Base-by-base conservation (phyloP, 768 basidiomycete genomes). In the Leucogyrophana mollusca region DNA sequence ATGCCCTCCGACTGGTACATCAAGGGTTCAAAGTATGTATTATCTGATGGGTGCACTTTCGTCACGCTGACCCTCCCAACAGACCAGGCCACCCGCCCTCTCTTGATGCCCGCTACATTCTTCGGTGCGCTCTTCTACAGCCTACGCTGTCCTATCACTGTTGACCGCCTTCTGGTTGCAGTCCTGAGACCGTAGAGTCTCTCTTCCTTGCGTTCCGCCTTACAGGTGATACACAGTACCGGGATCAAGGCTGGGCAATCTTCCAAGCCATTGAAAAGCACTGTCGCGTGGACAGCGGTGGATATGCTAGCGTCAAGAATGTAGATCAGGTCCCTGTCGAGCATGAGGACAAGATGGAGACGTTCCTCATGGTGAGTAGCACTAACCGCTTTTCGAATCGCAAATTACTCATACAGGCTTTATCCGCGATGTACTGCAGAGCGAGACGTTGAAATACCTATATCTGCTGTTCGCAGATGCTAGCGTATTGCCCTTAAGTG, bases 181-280 rank as follows among this genome's bases (percentile, higher is more conserved):
- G 90, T 6, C 94, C 94, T 2, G 94, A 98, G 71, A 98, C 94
- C 2, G 79, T 94, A 20, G 94, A 98, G 64, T 94, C 90, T 1
- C 80, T 96, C 33, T 95, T 97, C 74, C 71, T 93, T 35, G 94
- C 92, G 1, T 96, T 76, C 65, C 80, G 94, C n/a, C 72, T 93
- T 4, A 95, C 94, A 2, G 92, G 92, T 5, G 83, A 96, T 56
- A 69, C 75, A 22, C 71, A 75, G 21, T 97, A 94, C 61, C 82
- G 94, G 11, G 78, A 85, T 16, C 79, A 82, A 56, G 94, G 90
- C 17, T 96, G 94, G 93, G 62, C 71, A 17, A 94, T 96, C 50
- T 97, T 96, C 73, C 73, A 87, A 59, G 79, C 94, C 1, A 95
- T 97, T 46, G 81, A 94, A 56, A 79, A 79, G 60, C 83, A 95